Conservation (phyloP, 2,329 filamentous ascomycete species). For the Fusarium incarnatum region DNA sequence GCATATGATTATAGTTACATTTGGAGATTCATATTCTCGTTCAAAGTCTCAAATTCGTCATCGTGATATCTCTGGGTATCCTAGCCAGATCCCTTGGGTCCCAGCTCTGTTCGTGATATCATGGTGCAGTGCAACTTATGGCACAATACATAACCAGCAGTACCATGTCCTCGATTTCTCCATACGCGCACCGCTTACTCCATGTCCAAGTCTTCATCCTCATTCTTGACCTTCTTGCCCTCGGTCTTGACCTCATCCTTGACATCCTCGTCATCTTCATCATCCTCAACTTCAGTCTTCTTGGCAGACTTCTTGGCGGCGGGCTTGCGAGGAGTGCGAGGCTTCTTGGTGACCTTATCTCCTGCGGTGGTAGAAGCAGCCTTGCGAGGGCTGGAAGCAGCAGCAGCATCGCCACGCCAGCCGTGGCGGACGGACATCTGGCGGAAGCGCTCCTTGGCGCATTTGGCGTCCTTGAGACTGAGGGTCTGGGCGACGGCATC, state of each 20-base stretch:
- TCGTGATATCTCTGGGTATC: neutral
- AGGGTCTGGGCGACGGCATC: slow-evolving; percentile 52
- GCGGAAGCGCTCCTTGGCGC: slow-evolving; percentile 57
- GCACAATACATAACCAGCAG: neutral
- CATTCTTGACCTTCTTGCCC: slow-evolving; percentile 15
- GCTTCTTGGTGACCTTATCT: slow-evolving; percentile 51
- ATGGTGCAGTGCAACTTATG: neutral
- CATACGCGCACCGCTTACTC: neutral
- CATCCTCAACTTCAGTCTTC: slow-evolving; percentile 46
- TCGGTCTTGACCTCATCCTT: slow-evolving; percentile 2
- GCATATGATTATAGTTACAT: neutral
- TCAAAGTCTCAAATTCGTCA: neutral
- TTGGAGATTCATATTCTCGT: neutral
- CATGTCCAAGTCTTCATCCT: slow-evolving; percentile 1
- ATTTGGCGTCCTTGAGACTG: slow-evolving; percentile 56
- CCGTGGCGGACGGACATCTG: slow-evolving; percentile 56
- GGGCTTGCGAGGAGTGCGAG: slow-evolving; percentile 43
- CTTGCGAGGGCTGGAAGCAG: slow-evolving; percentile 47
- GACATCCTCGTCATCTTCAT: slow-evolving; percentile 32
- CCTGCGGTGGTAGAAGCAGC: slow-evolving; percentile 31
- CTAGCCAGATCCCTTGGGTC: slow-evolving; percentile 15
- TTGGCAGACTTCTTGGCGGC: slow-evolving; percentile 49
- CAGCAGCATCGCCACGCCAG: slow-evolving; percentile 50
- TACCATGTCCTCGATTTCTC: neutral
- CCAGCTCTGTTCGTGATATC: neutral